Percentiles rank a stretch among this genome's conserved stretches.
These are phyloP conservation scores for Trebouxiophyceae sp. DNA, from an alignment of 163 green algal genomes.

Conservation along the genomic window DNA sequence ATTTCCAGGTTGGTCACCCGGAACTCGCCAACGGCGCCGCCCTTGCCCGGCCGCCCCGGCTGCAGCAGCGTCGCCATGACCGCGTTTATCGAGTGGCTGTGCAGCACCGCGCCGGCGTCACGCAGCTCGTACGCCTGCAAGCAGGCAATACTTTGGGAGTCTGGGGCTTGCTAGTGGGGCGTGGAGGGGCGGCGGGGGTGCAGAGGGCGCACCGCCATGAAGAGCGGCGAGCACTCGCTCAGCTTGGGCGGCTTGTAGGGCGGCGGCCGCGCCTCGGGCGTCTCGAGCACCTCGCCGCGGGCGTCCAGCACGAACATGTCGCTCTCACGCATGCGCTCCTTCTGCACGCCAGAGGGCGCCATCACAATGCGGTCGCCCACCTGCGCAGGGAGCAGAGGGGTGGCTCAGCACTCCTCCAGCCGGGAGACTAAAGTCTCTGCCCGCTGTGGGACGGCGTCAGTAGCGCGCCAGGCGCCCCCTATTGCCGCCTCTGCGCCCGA, in stretches of 20 bases:
- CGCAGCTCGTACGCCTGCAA: constrained; percentile 84
- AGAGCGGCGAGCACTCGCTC: constrained; percentile 89
- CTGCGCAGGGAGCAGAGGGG: no score
- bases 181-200: background rate
- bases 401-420: no score
- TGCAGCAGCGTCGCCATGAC: constrained; percentile 87
- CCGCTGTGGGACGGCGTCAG: no score
- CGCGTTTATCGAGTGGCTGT: constrained; percentile 82
- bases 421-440: no score
- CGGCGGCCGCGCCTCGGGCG: constrained; percentile 41
- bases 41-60: constrained; percentile 26
- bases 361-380: constrained; percentile 71
- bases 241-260: constrained; percentile 84
- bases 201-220: constrained; percentile 71
- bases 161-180: background rate
- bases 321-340: constrained; percentile 85
- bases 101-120: constrained; percentile 82
- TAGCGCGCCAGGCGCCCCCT: no score
- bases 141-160: no score
- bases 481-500: no score
- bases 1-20: constrained; percentile 87
- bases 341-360: constrained; percentile 87
- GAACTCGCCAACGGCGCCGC: constrained; percentile 58
- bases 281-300: constrained; percentile 51
- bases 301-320: constrained; percentile 94